Conservation (phyloP, 768 basidiomycete genomes). For the Lactarius vividus region DNA sequence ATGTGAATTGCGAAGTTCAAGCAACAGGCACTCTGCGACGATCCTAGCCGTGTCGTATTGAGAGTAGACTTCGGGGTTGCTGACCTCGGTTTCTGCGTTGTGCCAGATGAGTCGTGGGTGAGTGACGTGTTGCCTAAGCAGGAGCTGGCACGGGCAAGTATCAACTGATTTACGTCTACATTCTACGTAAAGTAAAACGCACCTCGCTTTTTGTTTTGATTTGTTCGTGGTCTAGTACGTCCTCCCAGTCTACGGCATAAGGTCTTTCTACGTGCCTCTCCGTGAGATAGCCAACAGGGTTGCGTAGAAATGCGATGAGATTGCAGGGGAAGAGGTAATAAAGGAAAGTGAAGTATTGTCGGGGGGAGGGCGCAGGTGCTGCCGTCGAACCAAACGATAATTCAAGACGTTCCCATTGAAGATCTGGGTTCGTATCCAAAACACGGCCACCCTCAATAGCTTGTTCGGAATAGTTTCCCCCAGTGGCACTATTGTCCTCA, state of each 20-base stretch:
- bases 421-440: slow-evolving; percentile 44
- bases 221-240: slow-evolving; percentile 63
- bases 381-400: slow-evolving; percentile 52
- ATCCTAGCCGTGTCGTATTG: slow-evolving; percentile 22
- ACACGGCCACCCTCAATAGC: slow-evolving; percentile 16
- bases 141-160: slow-evolving; percentile 10
- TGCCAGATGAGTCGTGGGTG: slow-evolving; percentile 28
- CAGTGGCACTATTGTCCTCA: slow-evolving; percentile 8
- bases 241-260: slow-evolving; percentile 69
- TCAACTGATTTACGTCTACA: slow-evolving; percentile 1
- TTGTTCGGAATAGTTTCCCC: slow-evolving; percentile 14
- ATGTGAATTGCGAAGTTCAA: slow-evolving; percentile 25
- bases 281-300: slow-evolving; percentile 61
- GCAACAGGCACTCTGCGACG: slow-evolving; percentile 24
- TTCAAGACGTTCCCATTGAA: slow-evolving; percentile 70
- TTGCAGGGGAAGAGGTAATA: slow-evolving; percentile 94
- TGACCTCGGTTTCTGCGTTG: slow-evolving; percentile 20
- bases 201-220: slow-evolving; percentile 76
- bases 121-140: slow-evolving; percentile 25
- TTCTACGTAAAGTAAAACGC: slow-evolving; percentile 23
- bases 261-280: slow-evolving; percentile 51
- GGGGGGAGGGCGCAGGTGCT: slow-evolving; percentile 57
- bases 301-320: slow-evolving; percentile 72
- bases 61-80: slow-evolving; percentile 17
- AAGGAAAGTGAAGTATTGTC: slow-evolving; percentile 69